Conservation (phyloP, 352 stramenopile species). For the Pythium sukuiense region DNA sequence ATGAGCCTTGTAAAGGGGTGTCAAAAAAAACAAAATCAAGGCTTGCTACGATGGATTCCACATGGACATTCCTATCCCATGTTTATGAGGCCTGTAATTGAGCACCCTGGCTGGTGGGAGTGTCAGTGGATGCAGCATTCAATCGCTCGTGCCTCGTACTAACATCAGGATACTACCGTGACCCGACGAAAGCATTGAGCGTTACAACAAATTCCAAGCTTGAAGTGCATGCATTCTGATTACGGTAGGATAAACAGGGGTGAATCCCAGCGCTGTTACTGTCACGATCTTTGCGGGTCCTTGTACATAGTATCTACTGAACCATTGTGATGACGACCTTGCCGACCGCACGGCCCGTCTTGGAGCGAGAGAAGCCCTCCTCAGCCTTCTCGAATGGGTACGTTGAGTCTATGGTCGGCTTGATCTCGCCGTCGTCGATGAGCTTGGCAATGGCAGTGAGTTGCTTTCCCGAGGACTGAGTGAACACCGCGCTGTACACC, state of each 20-base stretch:
- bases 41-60: not conserved
- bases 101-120: no score
- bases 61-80: not conserved
- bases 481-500: constrained; percentile 12
- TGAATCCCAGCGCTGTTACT: no score
- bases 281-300: no score
- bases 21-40: not conserved
- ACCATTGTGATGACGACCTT: not conserved
- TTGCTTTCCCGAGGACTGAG: constrained; percentile 20
- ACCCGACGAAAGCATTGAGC: no score
- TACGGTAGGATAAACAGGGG: no score
- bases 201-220: no score
- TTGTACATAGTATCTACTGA: not conserved
- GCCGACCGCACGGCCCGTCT: constrained; percentile 36
- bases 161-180: no score
- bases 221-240: no score
- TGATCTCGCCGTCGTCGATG: constrained; percentile 33
- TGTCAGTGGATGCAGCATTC: no score
- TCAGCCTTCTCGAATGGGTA: constrained; percentile 40
- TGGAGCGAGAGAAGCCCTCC: constrained; percentile 40
- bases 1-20: not conserved
- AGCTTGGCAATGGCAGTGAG: constrained; percentile 35
- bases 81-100: not conserved
- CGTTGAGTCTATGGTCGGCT: constrained; percentile 31
- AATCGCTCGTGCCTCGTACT: no score